Base-by-base conservation (phyloP, 371 early-diverging fungal genomes). In the Blastocladiella emersonii region DNA sequence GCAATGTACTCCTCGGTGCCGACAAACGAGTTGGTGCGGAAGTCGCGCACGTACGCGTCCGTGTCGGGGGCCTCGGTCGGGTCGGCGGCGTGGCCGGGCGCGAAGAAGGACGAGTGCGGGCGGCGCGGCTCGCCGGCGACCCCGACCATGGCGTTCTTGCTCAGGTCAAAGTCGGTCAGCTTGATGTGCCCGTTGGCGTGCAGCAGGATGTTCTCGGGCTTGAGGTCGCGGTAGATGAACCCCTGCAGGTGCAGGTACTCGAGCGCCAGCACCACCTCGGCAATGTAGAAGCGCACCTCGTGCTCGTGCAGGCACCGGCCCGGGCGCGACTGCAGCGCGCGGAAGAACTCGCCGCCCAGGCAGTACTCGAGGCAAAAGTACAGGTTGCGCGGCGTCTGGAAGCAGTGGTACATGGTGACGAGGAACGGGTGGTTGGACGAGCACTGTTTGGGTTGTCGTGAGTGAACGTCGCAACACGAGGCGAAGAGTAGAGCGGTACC, bases 341-440 rank as follows among this genome's bases (percentile, higher is more conserved):
- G 74, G 72, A 92, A 95, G 71, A 95, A 95, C 78, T 99, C 99
- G 60, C 99, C 99, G 56, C 99, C 99, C 69, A 88, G 81, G 69
- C 98, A 96, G 78, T 96, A 98, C 67, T 99, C 99, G 93, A 98
- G 95, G 62, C 95, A 88, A 68, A 98, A 87, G 71, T 93, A 98
- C 34, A 98, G 74, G 64, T 95, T 85, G 55, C 91, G 89, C 67
- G 92, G 87, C 65, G 90, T 90, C 74, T 97, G 95, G 72, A 98
- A 97, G 23, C 90, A 88, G 74, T 94, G 93, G 73, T 93, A 93
- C 57, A 98, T 78, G 36, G 97, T 91, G 25, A 98, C 93, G 68
- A 98, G 92, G 76, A 98, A 98, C 13, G 97, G 96, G 69, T 93
- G 93, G 75, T 96, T 94, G 56, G 91, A 65, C 6, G 75, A 73